phyloP scores from a whole-genome alignment of 805 yeast species.

The Jamesozyma jinghongensis region DNA sequence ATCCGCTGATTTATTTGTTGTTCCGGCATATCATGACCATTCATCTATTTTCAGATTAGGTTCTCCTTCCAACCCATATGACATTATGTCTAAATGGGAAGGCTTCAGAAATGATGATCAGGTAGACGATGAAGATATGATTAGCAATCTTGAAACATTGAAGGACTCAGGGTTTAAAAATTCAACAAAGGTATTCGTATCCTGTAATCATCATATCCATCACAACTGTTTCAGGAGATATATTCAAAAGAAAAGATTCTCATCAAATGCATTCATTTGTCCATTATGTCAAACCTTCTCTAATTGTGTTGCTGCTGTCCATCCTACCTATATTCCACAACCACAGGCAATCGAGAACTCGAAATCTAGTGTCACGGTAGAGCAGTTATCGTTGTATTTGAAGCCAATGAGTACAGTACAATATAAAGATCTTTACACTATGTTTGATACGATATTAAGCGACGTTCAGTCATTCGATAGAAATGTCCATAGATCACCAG shows the following conservation, averaged over 20 bases:
- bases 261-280: slow-evolving; percentile 69
- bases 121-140: slow-evolving; percentile 10
- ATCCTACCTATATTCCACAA: slow-evolving; percentile 9
- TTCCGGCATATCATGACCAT: slow-evolving; percentile 43
- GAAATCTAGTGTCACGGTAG: slow-evolving; percentile 7
- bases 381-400: slow-evolving; percentile 8
- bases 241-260: slow-evolving; percentile 49
- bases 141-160: slow-evolving; percentile 14
- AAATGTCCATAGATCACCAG: slow-evolving; percentile 9
- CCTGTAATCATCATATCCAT: slow-evolving; percentile 95
- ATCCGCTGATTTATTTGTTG: slow-evolving; percentile 42
- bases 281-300: slow-evolving; percentile 81
- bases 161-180: slow-evolving; percentile 7
- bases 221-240: slow-evolving; percentile 63
- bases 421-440: slow-evolving; percentile 10
- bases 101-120: slow-evolving; percentile 22
- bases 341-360: slow-evolving; percentile 6
- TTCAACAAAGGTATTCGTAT: slow-evolving; percentile 42
- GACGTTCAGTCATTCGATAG: slow-evolving; percentile 20
- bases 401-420: slow-evolving; percentile 11
- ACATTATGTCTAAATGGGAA: slow-evolving; percentile 24
- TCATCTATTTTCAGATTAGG: slow-evolving; percentile 42
- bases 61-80: slow-evolving; percentile 21
- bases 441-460: slow-evolving; percentile 12
- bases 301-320: slow-evolving; percentile 26